phyloP scores from a whole-genome alignment of 306 rosid genomes.

The Mucuna pruriens region DNA sequence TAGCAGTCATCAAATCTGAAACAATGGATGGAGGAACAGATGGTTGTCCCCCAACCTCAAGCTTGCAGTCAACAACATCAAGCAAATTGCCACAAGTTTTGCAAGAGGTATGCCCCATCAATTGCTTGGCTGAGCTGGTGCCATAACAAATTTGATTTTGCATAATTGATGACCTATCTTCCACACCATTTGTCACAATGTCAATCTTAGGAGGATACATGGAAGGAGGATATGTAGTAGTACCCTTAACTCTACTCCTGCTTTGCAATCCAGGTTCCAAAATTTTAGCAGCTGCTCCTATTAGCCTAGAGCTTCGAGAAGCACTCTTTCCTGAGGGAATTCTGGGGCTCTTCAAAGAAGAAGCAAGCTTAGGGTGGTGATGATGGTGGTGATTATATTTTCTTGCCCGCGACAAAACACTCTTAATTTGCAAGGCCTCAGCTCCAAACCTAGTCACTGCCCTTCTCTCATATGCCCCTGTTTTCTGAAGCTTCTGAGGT shows the following conservation, averaged over 20 bases:
- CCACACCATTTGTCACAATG: conserved; percentile 31
- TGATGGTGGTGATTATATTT: conserved; percentile 49
- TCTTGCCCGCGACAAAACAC: conserved; percentile 70
- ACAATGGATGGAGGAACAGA: conserved; percentile 36
- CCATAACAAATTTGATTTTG: conserved; percentile 44
- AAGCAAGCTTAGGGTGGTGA: conserved; percentile 63
- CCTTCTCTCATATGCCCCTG: conserved; percentile 56
- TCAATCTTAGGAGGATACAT: conserved; percentile 40
- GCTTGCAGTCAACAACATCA: conserved; percentile 52
- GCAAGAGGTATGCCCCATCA: conserved; percentile 67
- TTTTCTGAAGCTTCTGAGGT: conserved; percentile 90
- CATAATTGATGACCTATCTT: conserved; percentile 34
- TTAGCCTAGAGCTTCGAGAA: conserved; percentile 71
- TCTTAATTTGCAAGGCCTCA: conserved; percentile 76
- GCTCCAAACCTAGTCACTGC: conserved; percentile 74
- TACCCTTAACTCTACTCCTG: conserved; percentile 53
- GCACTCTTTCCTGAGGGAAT: conserved; percentile 56
- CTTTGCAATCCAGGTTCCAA: conserved; percentile 89
- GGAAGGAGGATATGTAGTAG: conserved; percentile 59
- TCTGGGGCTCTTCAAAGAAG: conserved; percentile 74
- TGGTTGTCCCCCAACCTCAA: conserved; percentile 44
- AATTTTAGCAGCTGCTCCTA: conserved; percentile 85
- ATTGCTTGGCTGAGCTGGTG: conserved; percentile 41
- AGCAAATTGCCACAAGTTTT: conserved; percentile 65
- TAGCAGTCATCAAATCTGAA: conserved; percentile 46